Conservation (phyloP, 2,329 filamentous ascomycete genomes). For the Lasiodiplodia theobromae region DNA sequence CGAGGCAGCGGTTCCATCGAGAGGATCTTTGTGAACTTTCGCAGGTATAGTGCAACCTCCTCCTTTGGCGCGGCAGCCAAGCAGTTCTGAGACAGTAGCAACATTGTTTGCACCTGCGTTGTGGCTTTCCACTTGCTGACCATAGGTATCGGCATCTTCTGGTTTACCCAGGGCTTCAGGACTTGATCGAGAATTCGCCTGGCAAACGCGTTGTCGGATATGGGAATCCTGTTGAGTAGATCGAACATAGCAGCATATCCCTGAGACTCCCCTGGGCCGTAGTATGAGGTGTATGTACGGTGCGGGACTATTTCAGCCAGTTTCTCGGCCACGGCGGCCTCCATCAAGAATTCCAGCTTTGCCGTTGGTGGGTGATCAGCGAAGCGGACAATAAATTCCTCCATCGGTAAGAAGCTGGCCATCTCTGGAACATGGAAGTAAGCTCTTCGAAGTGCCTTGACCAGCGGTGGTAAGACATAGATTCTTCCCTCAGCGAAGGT, state of each 20-base stretch:
- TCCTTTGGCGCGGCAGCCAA: constrained; percentile 34
- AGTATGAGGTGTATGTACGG: constrained; percentile 52
- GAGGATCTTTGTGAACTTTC: constrained; percentile 49
- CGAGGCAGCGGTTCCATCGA: constrained; percentile 56
- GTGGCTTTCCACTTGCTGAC: constrained; percentile 58
- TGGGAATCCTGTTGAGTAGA: constrained; percentile 50
- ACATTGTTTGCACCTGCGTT: constrained; percentile 55
- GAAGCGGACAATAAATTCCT: constrained; percentile 49
- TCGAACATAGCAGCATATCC: constrained; percentile 56
- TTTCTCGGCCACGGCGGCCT: constrained; percentile 49
- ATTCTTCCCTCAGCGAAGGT: constrained; percentile 43
- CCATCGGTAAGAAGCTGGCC: constrained; percentile 44
- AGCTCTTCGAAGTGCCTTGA: constrained; percentile 42
- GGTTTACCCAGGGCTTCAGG: constrained; percentile 52
- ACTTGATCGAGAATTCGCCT: constrained; percentile 45
- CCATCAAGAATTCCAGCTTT: constrained; percentile 54
- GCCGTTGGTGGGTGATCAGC: constrained; percentile 51
- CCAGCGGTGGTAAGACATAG: constrained; percentile 44
- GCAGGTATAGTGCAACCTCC: constrained; percentile 44
- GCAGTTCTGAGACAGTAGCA: constrained; percentile 51
- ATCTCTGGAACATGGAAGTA: constrained; percentile 39
- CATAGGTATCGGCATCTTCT: constrained; percentile 52
- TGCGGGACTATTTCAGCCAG: constrained; percentile 41
- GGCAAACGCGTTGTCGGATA: constrained; percentile 36
- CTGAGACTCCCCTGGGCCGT: constrained; percentile 51